Conservation (phyloP, 2,329 filamentous ascomycete species). For the Colletotrichum agaves region DNA sequence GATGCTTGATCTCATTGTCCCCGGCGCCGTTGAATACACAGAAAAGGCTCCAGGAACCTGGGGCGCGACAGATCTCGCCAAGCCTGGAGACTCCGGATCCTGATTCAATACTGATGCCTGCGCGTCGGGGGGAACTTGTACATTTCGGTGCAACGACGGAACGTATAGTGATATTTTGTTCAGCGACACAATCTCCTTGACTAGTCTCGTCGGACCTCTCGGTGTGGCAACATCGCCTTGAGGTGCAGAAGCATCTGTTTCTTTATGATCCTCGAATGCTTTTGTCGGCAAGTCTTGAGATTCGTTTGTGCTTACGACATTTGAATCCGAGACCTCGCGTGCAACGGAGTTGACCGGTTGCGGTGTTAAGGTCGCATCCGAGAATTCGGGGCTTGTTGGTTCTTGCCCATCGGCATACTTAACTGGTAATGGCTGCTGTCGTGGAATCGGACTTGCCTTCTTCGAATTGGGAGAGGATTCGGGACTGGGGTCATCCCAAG, state of each 20-base stretch:
- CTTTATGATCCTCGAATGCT: not conserved
- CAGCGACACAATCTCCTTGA: slow-evolving; percentile 65
- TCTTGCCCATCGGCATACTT: not conserved
- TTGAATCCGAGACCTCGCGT: slow-evolving; percentile 32
- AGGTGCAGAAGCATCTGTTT: slow-evolving; percentile 31
- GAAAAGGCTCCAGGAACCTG: slow-evolving; percentile 73
- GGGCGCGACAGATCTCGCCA: slow-evolving; percentile 55
- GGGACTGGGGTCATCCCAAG: slow-evolving; percentile 56
- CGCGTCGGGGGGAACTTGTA: slow-evolving; percentile 48
- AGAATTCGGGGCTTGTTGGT: not conserved
- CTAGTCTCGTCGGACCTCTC: slow-evolving; percentile 63
- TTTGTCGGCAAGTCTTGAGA: not conserved
- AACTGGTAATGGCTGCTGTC: slow-evolving; percentile 7
- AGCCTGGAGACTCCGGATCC: slow-evolving; percentile 41
- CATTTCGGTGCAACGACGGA: slow-evolving; percentile 60
- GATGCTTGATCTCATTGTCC: slow-evolving; percentile 12
- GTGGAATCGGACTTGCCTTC: not conserved
- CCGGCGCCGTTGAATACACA: slow-evolving; percentile 46
- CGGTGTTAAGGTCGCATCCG: not conserved
- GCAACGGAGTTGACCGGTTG: slow-evolving; percentile 25
- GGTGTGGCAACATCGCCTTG: slow-evolving; percentile 59
- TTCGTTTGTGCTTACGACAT: not conserved
- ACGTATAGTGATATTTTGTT: slow-evolving; percentile 64
- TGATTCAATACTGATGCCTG: slow-evolving; percentile 44
- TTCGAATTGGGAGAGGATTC: slow-evolving; percentile 4